Evolutionary conservation across 2,329 filamentous ascomycete genomes (phyloP).

Genomic region (Sarocladiaceae sp.): DNA sequence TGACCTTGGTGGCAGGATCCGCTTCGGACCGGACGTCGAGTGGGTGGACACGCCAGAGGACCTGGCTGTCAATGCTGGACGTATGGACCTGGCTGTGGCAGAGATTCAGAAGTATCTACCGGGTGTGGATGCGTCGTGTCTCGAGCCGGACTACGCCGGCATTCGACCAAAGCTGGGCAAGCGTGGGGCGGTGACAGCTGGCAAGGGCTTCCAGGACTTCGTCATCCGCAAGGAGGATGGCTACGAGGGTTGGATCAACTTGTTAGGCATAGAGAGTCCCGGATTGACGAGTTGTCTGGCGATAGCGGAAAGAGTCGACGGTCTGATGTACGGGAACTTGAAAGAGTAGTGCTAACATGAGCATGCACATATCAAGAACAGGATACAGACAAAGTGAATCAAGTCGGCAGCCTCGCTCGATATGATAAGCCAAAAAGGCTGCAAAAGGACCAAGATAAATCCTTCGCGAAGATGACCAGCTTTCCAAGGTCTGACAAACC

Average conservation of each 20-base stretch:
- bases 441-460: neutral
- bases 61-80: conserved; percentile 60
- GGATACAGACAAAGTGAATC: neutral
- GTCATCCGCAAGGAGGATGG: conserved; percentile 73
- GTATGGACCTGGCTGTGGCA: conserved; percentile 62
- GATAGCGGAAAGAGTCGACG: conserved; percentile 71
- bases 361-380: conserved; percentile 10
- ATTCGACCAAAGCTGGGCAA: conserved; percentile 78
- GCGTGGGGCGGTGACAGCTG: conserved; percentile 55
- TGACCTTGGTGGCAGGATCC: conserved; percentile 76
- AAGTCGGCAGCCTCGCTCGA: neutral
- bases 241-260: conserved; percentile 78
- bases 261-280: conserved; percentile 90
- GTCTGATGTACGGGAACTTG: conserved; percentile 39
- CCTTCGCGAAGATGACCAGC: too few species aligned
- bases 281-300: conserved; percentile 84
- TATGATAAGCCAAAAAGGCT: neutral
- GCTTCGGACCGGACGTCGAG: conserved; percentile 93
- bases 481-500: too few species aligned
- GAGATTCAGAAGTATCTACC: conserved; percentile 82
- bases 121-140: conserved; percentile 57
- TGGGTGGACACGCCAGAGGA: conserved; percentile 75
- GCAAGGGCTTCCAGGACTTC: conserved; percentile 78
- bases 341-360: too few species aligned
- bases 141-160: conserved; percentile 83